A percentile compares a stretch with the other conserved stretches of the same genome.
phyloP scores from a whole-genome alignment of 2,329 filamentous ascomycete genomes.

The Claviceps pazoutovae region DNA sequence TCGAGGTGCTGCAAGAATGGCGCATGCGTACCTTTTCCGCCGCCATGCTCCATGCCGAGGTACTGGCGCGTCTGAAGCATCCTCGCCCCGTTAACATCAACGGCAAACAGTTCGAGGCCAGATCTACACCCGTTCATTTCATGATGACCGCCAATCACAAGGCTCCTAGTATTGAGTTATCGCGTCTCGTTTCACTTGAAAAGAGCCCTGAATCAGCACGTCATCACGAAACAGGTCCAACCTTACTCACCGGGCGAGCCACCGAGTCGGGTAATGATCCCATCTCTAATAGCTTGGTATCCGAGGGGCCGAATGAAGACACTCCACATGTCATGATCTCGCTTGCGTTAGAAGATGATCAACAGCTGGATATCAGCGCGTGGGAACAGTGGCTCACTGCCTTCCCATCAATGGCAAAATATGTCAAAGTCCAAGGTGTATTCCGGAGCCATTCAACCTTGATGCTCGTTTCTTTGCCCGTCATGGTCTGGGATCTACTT shows the following conservation, averaged over 20 bases:
- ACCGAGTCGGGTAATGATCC: slow-evolving; percentile 12
- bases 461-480: slow-evolving; percentile 42
- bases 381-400: slow-evolving; percentile 44
- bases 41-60: slow-evolving; percentile 46
- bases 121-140: slow-evolving; percentile 46
- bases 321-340: slow-evolving; percentile 49
- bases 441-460: slow-evolving; percentile 49
- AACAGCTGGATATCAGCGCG: slow-evolving; percentile 40
- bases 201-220: slow-evolving; percentile 8
- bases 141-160: slow-evolving; percentile 50
- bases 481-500: slow-evolving; percentile 45
- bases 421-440: slow-evolving; percentile 46
- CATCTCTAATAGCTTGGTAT: slow-evolving; percentile 14
- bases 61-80: slow-evolving; percentile 45
- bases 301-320: slow-evolving; percentile 36
- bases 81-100: slow-evolving; percentile 43
- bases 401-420: slow-evolving; percentile 43
- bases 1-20: slow-evolving; percentile 46
- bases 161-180: slow-evolving; percentile 43
- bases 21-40: slow-evolving; percentile 39
- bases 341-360: slow-evolving; percentile 42
- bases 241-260: slow-evolving; percentile 13
- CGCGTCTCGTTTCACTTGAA: slow-evolving; percentile 19
- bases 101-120: slow-evolving; percentile 42
- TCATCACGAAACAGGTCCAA: slow-evolving; percentile 7